Percentiles rank a stretch among this genome's conserved stretches.
Conservation (phyloP, 805 yeast genomes). For the Candida rishiriensis region DNA sequence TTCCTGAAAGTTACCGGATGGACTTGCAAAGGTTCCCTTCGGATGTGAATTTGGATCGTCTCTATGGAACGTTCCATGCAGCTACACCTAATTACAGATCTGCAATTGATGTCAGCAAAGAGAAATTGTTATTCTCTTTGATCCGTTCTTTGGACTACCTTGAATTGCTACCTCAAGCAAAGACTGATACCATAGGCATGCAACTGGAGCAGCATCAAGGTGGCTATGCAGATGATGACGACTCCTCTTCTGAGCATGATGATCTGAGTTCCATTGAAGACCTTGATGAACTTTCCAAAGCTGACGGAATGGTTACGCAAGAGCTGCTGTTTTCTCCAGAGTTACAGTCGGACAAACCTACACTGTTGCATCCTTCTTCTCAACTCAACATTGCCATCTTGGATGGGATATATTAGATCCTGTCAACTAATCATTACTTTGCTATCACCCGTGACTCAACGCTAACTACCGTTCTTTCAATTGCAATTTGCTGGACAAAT, state of each 20-base stretch:
- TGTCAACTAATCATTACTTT: too few species aligned
- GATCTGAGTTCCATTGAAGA: neutral
- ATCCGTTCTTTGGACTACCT: conserved; percentile 10
- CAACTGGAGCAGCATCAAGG: neutral
- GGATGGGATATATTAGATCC: too few species aligned
- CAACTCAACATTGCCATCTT: too few species aligned
- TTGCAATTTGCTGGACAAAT: too few species aligned
- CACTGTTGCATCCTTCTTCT: too few species aligned
- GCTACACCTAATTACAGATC: conserved; percentile 1
- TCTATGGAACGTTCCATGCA: conserved; percentile 7
- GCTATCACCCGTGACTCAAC: too few species aligned
- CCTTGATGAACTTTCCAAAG: neutral
- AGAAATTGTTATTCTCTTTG: conserved; percentile 7
- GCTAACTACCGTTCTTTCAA: too few species aligned
- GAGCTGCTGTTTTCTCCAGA: too few species aligned
- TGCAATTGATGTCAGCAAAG: conserved; percentile 6
- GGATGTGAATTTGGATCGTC: conserved; percentile 4
- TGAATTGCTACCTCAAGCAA: conserved; percentile 4
- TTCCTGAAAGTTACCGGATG: conserved; percentile 13
- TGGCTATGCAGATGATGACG: neutral
- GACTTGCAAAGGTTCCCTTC: conserved; percentile 8
- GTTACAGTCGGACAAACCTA: too few species aligned
- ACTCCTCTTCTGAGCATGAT: neutral
- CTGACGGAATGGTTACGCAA: neutral
- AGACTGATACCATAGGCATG: neutral